Evolutionary conservation across 306 rosid genomes (phyloP), one percentile per base, ranked within the genome.

Genomic region (Quercus dentata): DNA sequence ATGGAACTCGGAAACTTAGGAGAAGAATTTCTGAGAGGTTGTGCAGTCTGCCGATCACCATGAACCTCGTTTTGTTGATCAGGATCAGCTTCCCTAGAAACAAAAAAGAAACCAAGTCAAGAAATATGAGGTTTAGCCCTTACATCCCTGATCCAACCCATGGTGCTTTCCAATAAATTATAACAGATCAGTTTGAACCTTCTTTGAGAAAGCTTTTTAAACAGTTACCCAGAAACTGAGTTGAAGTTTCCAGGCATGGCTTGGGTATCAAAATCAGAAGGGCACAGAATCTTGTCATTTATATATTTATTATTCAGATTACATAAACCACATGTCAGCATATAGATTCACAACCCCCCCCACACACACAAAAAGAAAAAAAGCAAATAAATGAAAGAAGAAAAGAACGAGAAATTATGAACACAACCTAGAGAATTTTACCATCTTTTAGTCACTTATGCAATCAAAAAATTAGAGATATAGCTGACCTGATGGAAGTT

Each of bases 401-500:
- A 23, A 59, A 25, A 25, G 12, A 59, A 20, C 30, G 15, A 5
- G 38, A 8, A 33, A 31, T 2, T 17, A 33, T 9, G 25, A 67
- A 67, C 10, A 67, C 49, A 31, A 8, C 70, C 67, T 49, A 28
- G 25, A 73, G 33, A 74, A 46, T 67, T 67, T 71, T 41, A 81
- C 69, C 28, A 56, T 71, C 20, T 30, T 64, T 15, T 64, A 7
- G 46, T 18, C 19, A 17, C 46, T 30, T 5, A 12, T 7, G 41
- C 25, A 1, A 30, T n/a, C n/a, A 14, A 59, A 35, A 56, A n/a
- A 5, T 38, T 78, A 20, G 67, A 69, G 13, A 73, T 31, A 14
- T 77, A 31, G 38, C 77, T 82, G 71, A 92, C 98, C 97, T 95
- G 88, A 90, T 89, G 81, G 91, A 94, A 76, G 91, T 71, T 79